These are phyloP conservation scores for thale cress (Arabidopsis thaliana) DNA, from an alignment of 345 rosid genomes.

Conservation along the genomic window DNA sequence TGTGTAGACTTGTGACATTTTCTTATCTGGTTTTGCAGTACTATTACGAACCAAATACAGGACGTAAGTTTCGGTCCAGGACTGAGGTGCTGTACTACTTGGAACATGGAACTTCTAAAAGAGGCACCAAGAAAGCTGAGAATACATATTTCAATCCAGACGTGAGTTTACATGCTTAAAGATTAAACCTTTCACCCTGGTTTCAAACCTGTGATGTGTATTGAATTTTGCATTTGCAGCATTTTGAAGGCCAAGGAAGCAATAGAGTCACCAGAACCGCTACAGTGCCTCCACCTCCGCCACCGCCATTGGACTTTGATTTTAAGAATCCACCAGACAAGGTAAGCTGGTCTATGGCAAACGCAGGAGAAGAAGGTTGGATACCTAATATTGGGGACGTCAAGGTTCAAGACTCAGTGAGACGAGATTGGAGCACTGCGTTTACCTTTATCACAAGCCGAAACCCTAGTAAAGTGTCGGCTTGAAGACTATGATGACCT, in stretches of 20 bases:
- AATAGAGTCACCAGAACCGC: constrained; percentile 28
- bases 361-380: constrained; percentile 52
- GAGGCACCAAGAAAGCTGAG: constrained; percentile 35
- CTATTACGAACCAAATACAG: constrained; percentile 47
- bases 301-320: constrained; percentile 52
- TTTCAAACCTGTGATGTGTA: constrained; percentile 1
- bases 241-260: constrained; percentile 43
- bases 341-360: constrained; percentile 59
- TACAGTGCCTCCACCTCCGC: constrained; percentile 12
- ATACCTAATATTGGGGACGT: constrained; percentile 50
- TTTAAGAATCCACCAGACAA: constrained; percentile 55
- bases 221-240: constrained; percentile 36
- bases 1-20: not conserved
- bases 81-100: constrained; percentile 44
- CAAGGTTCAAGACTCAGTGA: constrained; percentile 52
- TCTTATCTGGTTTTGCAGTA: constrained; percentile 41
- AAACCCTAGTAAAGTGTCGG: constrained; percentile 35
- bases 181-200: not conserved
- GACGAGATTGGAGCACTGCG: constrained; percentile 56
- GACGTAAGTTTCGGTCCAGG: constrained; percentile 51
- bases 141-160: constrained; percentile 39
- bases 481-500: constrained; percentile 1
- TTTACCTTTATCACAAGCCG: constrained; percentile 46
- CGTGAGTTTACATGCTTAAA: constrained; percentile 46
- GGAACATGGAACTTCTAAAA: constrained; percentile 44